phyloP scores from a whole-genome alignment of 352 stramenopile species.

The Phytophthora pistaciae region DNA sequence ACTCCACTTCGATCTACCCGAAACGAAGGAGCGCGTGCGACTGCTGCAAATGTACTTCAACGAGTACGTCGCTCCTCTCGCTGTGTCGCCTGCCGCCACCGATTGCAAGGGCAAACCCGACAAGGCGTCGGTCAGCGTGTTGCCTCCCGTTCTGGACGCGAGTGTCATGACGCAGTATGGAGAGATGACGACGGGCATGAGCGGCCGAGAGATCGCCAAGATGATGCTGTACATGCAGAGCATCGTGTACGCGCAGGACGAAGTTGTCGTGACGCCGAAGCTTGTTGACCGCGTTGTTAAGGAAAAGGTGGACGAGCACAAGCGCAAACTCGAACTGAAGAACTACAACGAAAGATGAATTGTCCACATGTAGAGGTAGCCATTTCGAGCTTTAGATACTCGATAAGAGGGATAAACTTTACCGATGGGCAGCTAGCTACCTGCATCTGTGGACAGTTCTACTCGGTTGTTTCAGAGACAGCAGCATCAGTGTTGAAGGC shows the following conservation, averaged over 20 bases:
- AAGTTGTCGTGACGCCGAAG: slow-evolving; percentile 55
- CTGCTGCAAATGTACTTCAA: slow-evolving; percentile 80
- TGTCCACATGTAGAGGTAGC: too few relatives aligned
- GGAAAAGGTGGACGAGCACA: slow-evolving; percentile 84
- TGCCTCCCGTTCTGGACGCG: slow-evolving; percentile 22
- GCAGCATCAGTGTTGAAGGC: neutral
- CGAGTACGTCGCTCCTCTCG: slow-evolving; percentile 58
- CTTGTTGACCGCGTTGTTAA: slow-evolving; percentile 68
- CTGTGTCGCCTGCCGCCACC: neutral
- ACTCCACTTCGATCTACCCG: slow-evolving; percentile 81
- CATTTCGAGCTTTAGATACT: too few relatives aligned
- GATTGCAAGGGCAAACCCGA: slow-evolving; percentile 8
- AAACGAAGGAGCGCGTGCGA: slow-evolving; percentile 63
- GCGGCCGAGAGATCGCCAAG: slow-evolving; percentile 87
- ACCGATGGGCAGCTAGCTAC: too few relatives aligned
- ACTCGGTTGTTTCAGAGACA: slow-evolving; percentile 8
- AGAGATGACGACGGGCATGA: slow-evolving; percentile 76
- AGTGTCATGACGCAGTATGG: slow-evolving; percentile 59
- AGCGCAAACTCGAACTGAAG: slow-evolving; percentile 69
- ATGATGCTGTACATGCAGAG: slow-evolving; percentile 90
- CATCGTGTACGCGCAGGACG: slow-evolving; percentile 80
- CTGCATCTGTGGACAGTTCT: neutral
- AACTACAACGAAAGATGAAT: slow-evolving; percentile 33
- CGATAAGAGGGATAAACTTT: too few relatives aligned
- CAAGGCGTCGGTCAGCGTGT: slow-evolving; percentile 25